Percentiles rank a stretch among this genome's conserved stretches.
Conservation (phyloP, 2,329 filamentous ascomycete genomes). For the Penicillium corylophilum region DNA sequence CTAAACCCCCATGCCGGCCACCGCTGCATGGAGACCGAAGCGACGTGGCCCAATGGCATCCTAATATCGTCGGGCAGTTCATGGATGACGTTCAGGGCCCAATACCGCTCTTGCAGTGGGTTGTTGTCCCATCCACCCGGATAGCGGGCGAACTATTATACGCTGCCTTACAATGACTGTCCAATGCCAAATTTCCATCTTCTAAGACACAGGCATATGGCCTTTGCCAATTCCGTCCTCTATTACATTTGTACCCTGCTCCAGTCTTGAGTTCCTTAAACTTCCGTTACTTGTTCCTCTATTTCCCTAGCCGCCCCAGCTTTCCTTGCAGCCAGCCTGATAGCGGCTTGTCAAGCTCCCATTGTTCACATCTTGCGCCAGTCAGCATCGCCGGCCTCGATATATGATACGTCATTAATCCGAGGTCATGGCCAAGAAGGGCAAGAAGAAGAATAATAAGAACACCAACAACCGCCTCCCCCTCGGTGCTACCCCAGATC, state of each 20-base stretch:
- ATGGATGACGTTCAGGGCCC: conserved; percentile 33
- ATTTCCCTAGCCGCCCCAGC: conserved; percentile 24
- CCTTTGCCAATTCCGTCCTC: conserved; percentile 28
- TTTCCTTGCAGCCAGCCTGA: conserved; percentile 27
- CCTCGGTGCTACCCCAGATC: conserved; percentile 27
- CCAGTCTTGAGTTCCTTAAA: conserved; percentile 20
- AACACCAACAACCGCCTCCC: conserved; percentile 28
- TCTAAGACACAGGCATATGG: conserved; percentile 30
- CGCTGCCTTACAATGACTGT: conserved; percentile 35
- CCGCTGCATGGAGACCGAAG: conserved; percentile 28
- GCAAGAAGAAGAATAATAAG: conserved; percentile 36
- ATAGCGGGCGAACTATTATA: conserved; percentile 32
- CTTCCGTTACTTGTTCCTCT: conserved; percentile 24
- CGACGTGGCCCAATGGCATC: conserved; percentile 46
- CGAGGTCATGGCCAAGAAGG: conserved; percentile 38
- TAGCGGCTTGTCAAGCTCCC: conserved; percentile 26
- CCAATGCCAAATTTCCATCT: conserved; percentile 27
- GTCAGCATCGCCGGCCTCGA: conserved; percentile 20
- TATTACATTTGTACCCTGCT: conserved; percentile 28
- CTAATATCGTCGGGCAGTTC: conserved; percentile 32
- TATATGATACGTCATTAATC: conserved; percentile 33
- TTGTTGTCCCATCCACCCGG: conserved; percentile 30
- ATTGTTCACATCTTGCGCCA: conserved; percentile 27
- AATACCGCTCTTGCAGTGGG: conserved; percentile 30
- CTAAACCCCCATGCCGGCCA: conserved; percentile 23